Conservation (phyloP, 768 basidiomycete genomes). For the Stropharia rugosoannulata region DNA sequence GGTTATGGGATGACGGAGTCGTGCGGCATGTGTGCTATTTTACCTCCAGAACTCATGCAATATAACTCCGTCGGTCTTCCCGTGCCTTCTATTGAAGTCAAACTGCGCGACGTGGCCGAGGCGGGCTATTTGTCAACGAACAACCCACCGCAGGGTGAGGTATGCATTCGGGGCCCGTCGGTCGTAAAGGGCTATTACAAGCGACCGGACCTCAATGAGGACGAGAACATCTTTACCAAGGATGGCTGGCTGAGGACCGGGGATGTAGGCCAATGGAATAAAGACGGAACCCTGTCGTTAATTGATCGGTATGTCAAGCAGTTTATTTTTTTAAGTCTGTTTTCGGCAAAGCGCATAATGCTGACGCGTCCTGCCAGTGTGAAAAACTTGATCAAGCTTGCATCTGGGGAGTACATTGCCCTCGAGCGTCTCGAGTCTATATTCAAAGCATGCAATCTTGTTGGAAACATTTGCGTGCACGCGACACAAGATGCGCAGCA, state of each 20-base stretch:
- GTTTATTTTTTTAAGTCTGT: not conserved
- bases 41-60: constrained; percentile 80
- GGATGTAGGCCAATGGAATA: constrained; percentile 93
- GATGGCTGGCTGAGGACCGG: constrained; percentile 96
- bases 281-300: constrained; percentile 83
- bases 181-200: constrained; percentile 92
- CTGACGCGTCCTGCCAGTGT: constrained; percentile 38
- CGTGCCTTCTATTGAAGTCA: constrained; percentile 86
- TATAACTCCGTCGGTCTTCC: constrained; percentile 84
- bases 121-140: constrained; percentile 82
- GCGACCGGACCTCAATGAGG: constrained; percentile 84
- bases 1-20: constrained; percentile 98
- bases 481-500: constrained; percentile 74
- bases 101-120: constrained; percentile 78
- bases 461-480: constrained; percentile 81
- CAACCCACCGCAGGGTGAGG: constrained; percentile 78
- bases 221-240: constrained; percentile 77
- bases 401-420: constrained; percentile 88
- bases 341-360: not conserved
- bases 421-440: constrained; percentile 85
- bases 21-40: constrained; percentile 84
- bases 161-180: constrained; percentile 84
- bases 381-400: constrained; percentile 90
- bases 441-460: constrained; percentile 82
- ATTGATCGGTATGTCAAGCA: constrained; percentile 72